Conservation (phyloP, 495 filamentous ascomycete species). For the Penicillium chermesinum region DNA sequence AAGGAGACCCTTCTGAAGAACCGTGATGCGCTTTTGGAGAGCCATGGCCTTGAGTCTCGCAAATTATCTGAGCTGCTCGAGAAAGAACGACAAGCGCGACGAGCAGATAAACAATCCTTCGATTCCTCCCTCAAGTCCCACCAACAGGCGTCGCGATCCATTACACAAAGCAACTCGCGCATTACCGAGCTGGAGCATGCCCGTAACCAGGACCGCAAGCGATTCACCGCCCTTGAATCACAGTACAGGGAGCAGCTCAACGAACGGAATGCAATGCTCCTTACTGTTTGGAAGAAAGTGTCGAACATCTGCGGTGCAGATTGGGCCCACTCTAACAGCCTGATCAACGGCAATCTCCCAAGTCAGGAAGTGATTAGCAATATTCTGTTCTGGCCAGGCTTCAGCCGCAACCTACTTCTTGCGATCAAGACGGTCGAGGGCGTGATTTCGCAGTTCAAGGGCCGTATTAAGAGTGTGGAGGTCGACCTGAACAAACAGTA, state of each 20-base stretch:
- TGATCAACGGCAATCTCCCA: conserved; percentile 81
- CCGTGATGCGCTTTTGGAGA: conserved; percentile 88
- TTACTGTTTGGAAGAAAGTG: conserved; percentile 81
- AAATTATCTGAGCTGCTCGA: conserved; percentile 86
- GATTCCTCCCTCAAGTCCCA: conserved; percentile 83
- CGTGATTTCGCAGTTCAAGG: conserved; percentile 74
- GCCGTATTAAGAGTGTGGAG: conserved; percentile 75
- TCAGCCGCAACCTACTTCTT: conserved; percentile 79
- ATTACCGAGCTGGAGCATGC: conserved; percentile 78
- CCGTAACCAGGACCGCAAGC: conserved; percentile 67
- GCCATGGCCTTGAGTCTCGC: conserved; percentile 75
- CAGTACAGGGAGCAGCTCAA: conserved; percentile 78
- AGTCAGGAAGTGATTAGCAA: conserved; percentile 72
- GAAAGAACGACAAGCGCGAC: conserved; percentile 79
- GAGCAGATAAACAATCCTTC: conserved; percentile 77
- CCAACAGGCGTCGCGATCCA: conserved; percentile 73
- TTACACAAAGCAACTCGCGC: conserved; percentile 75
- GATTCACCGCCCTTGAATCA: conserved; percentile 65
- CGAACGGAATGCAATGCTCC: conserved; percentile 83
- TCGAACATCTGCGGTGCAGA: conserved; percentile 82
- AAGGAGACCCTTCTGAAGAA: conserved; percentile 86
- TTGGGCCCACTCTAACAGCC: conserved; percentile 84
- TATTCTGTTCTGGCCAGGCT: conserved; percentile 70
- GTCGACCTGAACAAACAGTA: conserved; percentile 87
- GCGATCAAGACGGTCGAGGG: conserved; percentile 86